phyloP scores from a whole-genome alignment of 306 rosid genomes.

The Senna siamea region DNA sequence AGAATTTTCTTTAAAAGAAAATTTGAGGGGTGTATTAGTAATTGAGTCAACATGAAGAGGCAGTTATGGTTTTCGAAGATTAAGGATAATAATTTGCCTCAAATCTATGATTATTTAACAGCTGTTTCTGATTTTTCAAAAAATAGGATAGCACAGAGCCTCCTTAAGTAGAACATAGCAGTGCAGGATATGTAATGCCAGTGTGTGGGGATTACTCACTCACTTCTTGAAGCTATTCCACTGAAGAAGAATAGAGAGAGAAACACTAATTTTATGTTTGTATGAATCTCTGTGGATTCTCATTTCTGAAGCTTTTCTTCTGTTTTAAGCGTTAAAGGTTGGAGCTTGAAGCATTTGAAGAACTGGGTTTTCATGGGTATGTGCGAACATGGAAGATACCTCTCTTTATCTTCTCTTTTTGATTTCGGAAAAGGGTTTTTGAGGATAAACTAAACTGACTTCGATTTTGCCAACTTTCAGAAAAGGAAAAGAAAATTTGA shows the following conservation, averaged over 20 bases:
- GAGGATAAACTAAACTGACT: not conserved
- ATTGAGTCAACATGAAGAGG: constrained; percentile 20
- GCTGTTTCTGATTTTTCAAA: constrained; percentile 29
- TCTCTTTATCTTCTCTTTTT: not conserved
- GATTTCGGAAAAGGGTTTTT: not conserved
- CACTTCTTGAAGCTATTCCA: not conserved
- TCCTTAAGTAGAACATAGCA: not conserved
- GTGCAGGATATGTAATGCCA: not conserved
- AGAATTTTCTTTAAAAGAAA: too few species aligned
- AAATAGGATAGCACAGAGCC: constrained; percentile 27
- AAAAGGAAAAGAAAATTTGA: not conserved
- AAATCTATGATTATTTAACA: constrained; percentile 38
- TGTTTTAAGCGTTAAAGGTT: constrained; percentile 17
- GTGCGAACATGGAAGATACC: not conserved
- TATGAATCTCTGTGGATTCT: constrained; percentile 9
- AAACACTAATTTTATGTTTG: not conserved
- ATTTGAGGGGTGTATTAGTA: constrained; percentile 38
- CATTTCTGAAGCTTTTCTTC: not conserved
- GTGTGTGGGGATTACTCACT: constrained; percentile 35
- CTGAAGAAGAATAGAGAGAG: not conserved
- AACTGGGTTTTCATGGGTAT: constrained; percentile 35
- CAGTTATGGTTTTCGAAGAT: constrained; percentile 47
- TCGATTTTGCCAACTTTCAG: not conserved
- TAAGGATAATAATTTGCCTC: constrained; percentile 51
- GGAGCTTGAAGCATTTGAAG: constrained; percentile 32